Evolutionary conservation across 169 alveolate genomes (phyloP).

Genomic region (Plasmodium chabaudi): DNA sequence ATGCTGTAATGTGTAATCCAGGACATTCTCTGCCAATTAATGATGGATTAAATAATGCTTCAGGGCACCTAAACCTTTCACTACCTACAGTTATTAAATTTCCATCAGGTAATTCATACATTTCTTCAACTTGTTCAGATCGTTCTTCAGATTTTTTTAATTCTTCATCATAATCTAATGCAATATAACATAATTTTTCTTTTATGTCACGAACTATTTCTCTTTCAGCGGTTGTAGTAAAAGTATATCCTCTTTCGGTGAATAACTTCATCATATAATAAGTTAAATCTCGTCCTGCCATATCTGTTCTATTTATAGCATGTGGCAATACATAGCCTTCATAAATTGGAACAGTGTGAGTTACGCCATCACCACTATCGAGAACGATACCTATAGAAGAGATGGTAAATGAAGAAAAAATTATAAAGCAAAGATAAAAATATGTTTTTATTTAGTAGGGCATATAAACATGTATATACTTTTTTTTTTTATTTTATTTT

Average conservation of each 20-base stretch:
- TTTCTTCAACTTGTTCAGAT: conserved; percentile 93
- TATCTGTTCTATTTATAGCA: conserved; percentile 95
- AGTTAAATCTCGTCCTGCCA: conserved; percentile 99
- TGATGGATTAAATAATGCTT: conserved; percentile 96
- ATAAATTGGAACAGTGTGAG: conserved; percentile 99
- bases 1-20: conserved; percentile 96
- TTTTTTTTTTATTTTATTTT: background rate
- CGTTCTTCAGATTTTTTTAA: conserved; percentile 90
- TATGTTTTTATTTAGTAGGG: background rate
- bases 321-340: conserved; percentile 99
- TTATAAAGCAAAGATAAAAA: background rate
- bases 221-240: conserved; percentile 97
- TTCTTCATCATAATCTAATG: conserved; percentile 97
- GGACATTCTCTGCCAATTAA: conserved; percentile 95
- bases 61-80: conserved; percentile 99
- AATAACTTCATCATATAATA: conserved; percentile 95
- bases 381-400: conserved; percentile 88
- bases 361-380: conserved; percentile 99
- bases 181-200: conserved; percentile 97
- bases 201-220: conserved; percentile 98
- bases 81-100: conserved; percentile 94
- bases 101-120: conserved; percentile 99
- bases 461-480: background rate
- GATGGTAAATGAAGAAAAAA: background rate
- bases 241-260: conserved; percentile 96